Base-by-base conservation (phyloP, 352 stramenopile species). In the Globisporangium alternatum region DNA sequence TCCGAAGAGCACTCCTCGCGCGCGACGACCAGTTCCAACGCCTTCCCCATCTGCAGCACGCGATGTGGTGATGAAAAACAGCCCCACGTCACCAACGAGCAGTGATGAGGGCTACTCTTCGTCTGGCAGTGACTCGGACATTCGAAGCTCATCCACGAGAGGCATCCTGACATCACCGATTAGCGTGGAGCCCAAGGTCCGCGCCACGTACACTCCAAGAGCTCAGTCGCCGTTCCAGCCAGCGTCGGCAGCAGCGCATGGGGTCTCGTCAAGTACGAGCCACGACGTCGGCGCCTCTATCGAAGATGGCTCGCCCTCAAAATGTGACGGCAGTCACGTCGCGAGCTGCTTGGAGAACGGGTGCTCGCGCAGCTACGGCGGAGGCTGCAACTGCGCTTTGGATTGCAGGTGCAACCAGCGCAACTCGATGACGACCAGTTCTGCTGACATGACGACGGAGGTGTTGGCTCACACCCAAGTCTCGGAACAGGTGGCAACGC, bases 341-440 rank as follows among this genome's bases (percentile, higher is more conserved):
- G 77, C 72, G 12, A 89, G 76, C 47, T 90, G 81, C 52, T 70
- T 90, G 21, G 71, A 89, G 17, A 92, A 89, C 48, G 83, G 83
- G 15, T 92, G 83, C 22, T 66, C 78, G 5, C 70, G 78, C 21
- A 88, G 80, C 61, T 92, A 83, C 69, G 83, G 83, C 9, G 78
- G 80, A 3, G 47, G 65, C 12, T 92, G 83, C 57, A 92, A 89
- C 53, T 92, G 83, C 68, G 68, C 71, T 45, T 62, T 58, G 2
- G 65, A 75, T 13, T 92, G 83, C 44, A 75, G 62, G 0, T 91
- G 83, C 68, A 83, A 78, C 35, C 37, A 49, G 13, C 19, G 17
- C 7, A 3, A 21, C 57, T 25, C 56, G 13, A 47, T 33, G 10
- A 51, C 28, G 55, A 30, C 43, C 59, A 8, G 62, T 67, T 64